Base-by-base conservation (phyloP, 345 rosid species). In the Hypericum androsaemum region DNA sequence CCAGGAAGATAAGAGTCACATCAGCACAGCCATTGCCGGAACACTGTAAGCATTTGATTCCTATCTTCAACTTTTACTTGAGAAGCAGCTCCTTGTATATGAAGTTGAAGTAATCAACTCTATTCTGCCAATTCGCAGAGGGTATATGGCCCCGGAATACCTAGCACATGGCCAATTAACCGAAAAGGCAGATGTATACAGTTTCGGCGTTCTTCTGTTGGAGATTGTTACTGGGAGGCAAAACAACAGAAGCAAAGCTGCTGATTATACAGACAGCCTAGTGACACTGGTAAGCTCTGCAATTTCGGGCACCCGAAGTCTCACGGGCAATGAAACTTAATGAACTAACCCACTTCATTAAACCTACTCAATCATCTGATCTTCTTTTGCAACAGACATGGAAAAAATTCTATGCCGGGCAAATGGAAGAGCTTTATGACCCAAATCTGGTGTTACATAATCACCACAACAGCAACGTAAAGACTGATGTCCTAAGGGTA, bases 21-120 rank as follows among this genome's bases (percentile, higher is more conserved):
- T 88, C 63, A 92, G 94, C 88, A 90, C 96, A 5, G 98, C 94
- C 47, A 88, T 92, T 62, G 96, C 96, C 32, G 95, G 98, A 65
- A 88, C 98, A 1, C 53, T 92, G 98, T 83, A 64, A 84, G 96
- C 68, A 41, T 22, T 22, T 48, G 7, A 49, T 17, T 47, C 12
- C 39, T 4, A 32, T 14, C 15, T 15, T 41, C 11, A 10, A 2
- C 28, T 10, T 35, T 57, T 57, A 37, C 40, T 15, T 12, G 7
- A 0, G 6, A 16, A 22, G 32, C 4, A 22, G 32, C 32, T 41
- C 7, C 54, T 15, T 2, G 6, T 37, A 39, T 57, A 41, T 58
- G 5, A 13, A 32, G 36, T 11, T 41, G n/a, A 16, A 53, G 5
- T 36, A 10, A 38, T 56, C 50, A 56, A 12, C 49, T 39, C 42